phyloP scores from a whole-genome alignment of 176 grass and related monocot species.

The Chrysopogon serrulatus region DNA sequence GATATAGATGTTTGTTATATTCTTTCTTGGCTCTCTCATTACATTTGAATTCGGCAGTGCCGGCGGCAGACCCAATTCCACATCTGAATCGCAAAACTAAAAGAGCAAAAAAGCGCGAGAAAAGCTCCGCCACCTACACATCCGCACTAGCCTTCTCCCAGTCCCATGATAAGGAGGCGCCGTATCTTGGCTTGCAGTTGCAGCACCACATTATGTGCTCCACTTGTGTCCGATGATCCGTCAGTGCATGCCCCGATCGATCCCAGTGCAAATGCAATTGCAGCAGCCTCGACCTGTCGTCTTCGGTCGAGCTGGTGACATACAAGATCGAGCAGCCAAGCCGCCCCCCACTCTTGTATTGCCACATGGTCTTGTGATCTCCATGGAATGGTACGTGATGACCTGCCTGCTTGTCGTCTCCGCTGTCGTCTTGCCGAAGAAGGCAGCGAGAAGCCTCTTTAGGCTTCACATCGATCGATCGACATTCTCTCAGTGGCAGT shows the following conservation, averaged over 20 bases:
- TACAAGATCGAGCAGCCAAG: background rate
- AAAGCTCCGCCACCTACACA: background rate
- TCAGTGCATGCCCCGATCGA: background rate
- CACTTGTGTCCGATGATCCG: background rate
- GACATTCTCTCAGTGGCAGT: background rate
- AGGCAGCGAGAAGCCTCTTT: background rate
- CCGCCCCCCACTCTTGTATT: background rate
- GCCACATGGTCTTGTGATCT: background rate
- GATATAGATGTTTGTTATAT: too few relatives aligned
- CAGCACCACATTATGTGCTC: background rate
- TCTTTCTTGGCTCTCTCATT: background rate
- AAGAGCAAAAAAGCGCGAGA: background rate
- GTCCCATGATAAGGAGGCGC: background rate
- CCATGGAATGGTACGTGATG: background rate
- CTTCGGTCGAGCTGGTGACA: background rate
- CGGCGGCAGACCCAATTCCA: background rate
- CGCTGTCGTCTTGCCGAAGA: background rate
- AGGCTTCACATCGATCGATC: background rate
- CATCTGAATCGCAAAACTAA: background rate
- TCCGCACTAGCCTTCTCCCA: background rate
- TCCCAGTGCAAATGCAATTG: background rate
- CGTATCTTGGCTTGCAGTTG: background rate
- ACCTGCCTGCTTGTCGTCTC: background rate
- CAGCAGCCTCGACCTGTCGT: slow-evolving; percentile 6
- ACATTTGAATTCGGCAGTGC: background rate